phyloP scores from a whole-genome alignment of 2,329 filamentous ascomycete genomes.

The Botryosphaeria dothidea region DNA sequence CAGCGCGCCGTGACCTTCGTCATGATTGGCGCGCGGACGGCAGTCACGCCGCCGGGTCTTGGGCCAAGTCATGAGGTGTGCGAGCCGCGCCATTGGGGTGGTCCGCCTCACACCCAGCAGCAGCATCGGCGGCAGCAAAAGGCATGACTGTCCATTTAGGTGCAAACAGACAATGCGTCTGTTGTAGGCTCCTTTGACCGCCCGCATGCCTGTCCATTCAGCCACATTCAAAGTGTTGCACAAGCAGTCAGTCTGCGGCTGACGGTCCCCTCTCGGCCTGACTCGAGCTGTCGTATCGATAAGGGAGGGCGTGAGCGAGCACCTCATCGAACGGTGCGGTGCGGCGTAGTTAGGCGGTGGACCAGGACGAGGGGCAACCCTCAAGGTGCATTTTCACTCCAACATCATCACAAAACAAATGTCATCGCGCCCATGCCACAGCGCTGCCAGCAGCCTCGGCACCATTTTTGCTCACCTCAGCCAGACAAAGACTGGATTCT shows the following conservation, averaged over 20 bases:
- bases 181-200: not conserved
- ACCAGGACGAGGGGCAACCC: not conserved
- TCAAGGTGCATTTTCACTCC: slow-evolving; percentile 9
- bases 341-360: not conserved
- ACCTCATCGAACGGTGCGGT: not conserved
- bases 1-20: not conserved
- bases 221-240: not conserved
- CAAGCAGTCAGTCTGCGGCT: not conserved
- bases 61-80: slow-evolving; percentile 18
- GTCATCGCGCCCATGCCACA: not conserved
- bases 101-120: not conserved
- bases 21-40: slow-evolving; percentile 9
- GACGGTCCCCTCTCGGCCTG: not conserved
- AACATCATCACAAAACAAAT: not conserved
- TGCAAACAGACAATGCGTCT: slow-evolving; percentile 1
- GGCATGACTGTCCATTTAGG: not conserved
- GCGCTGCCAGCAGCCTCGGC: not conserved
- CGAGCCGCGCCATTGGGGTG: not conserved
- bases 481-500: not conserved
- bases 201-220: not conserved
- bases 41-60: slow-evolving; percentile 11
- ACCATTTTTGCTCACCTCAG: not conserved
- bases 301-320: not conserved
- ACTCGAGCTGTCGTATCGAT: slow-evolving; percentile 3
- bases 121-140: not conserved